Evolutionary conservation across 495 filamentous ascomycete species (phyloP).

Genomic region (Aspergillus carlsbadensis): DNA sequence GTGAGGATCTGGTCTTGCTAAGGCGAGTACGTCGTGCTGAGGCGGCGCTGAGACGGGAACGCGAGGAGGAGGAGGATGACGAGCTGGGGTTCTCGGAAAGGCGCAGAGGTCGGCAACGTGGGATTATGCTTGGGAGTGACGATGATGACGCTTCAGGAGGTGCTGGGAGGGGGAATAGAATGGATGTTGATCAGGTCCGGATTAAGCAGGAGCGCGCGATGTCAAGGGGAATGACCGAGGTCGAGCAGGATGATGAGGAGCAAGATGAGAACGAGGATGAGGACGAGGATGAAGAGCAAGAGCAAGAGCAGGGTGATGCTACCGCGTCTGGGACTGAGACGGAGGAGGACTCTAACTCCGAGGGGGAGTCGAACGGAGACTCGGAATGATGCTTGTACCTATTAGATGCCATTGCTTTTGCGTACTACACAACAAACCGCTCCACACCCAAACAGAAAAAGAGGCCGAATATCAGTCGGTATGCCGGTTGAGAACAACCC

Average conservation of each 20-base stretch:
- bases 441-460: background rate
- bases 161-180: slow-evolving; percentile 17
- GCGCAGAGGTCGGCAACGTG: slow-evolving; percentile 14
- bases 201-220: slow-evolving; percentile 25
- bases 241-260: background rate
- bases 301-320: slow-evolving; percentile 6
- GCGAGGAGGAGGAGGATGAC: slow-evolving; percentile 39
- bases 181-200: slow-evolving; percentile 14
- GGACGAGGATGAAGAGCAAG: background rate
- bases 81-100: slow-evolving; percentile 7
- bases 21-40: slow-evolving; percentile 41
- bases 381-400: background rate
- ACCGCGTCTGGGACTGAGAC: background rate
- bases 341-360: slow-evolving; percentile 2
- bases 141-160: slow-evolving; percentile 19
- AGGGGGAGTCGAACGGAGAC: background rate
- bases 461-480: background rate
- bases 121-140: slow-evolving; percentile 27
- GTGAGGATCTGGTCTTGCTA: slow-evolving; percentile 40
- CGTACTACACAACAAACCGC: too few relatives aligned
- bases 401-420: background rate
- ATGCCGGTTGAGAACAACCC: background rate
- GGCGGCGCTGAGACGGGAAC: slow-evolving; percentile 30
- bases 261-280: background rate
- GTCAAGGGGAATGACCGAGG: slow-evolving; percentile 8